Conservation (phyloP, 345 rosid species). For the Eucalyptus leucophloia region DNA sequence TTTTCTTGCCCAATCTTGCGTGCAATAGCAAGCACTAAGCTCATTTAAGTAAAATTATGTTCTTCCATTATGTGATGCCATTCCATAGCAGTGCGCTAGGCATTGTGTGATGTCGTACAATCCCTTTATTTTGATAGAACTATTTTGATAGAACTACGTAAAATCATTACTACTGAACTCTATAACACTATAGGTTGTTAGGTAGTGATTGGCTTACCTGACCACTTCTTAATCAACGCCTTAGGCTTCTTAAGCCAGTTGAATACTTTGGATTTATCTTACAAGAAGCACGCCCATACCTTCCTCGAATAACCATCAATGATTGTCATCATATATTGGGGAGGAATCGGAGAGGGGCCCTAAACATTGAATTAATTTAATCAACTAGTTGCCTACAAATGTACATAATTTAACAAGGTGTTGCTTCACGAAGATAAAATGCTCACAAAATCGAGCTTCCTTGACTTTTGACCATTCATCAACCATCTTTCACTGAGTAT, state of each 20-base stretch:
- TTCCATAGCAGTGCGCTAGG: not conserved
- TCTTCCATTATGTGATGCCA: not conserved
- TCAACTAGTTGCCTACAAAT: not conserved
- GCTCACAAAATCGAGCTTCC: not conserved
- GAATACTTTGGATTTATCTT: not conserved
- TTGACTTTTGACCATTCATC: not conserved
- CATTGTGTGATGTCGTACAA: not conserved
- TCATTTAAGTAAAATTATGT: not conserved
- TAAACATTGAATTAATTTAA: not conserved
- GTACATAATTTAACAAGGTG: not conserved
- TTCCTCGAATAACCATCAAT: not conserved
- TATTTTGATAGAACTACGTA: not conserved
- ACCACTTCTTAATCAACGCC: not conserved
- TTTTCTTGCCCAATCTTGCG: not conserved
- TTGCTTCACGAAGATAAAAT: not conserved
- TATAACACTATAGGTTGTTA: not conserved
- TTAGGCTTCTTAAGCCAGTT: not conserved
- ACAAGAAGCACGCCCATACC: not conserved
- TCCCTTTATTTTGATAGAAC: not conserved
- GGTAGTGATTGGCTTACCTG: not conserved
- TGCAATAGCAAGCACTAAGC: not conserved
- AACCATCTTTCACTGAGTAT: not conserved
- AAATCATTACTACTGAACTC: not conserved
- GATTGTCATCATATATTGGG: not conserved
- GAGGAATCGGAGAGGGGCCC: not conserved